Evolutionary conservation across 108 stramenopile species (phyloP).

Genomic region (Skeletonema grethae): DNA sequence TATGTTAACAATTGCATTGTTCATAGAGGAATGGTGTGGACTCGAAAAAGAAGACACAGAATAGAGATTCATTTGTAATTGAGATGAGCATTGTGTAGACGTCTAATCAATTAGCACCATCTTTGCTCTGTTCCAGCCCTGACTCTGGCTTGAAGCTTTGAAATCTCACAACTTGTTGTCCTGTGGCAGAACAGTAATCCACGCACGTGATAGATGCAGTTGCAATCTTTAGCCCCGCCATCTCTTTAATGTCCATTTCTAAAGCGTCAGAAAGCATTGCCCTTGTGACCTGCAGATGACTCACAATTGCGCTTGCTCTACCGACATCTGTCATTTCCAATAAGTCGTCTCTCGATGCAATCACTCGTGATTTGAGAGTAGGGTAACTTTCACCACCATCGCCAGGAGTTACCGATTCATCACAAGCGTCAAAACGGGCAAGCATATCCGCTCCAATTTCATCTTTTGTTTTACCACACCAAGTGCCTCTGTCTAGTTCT

Average conservation of each 20-base stretch:
- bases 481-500: constrained; percentile 78
- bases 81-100: neutral
- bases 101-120: constrained; percentile 73
- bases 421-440: constrained; percentile 82
- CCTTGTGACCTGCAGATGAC: constrained; percentile 89
- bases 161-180: constrained; percentile 70
- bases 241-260: constrained; percentile 67
- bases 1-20: constrained; percentile 21
- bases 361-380: constrained; percentile 67
- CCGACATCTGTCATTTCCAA: constrained; percentile 59
- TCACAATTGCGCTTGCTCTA: constrained; percentile 71
- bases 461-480: constrained; percentile 70
- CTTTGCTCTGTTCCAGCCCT: constrained; percentile 64
- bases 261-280: constrained; percentile 79
- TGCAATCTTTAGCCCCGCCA: constrained; percentile 71
- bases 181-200: constrained; percentile 65
- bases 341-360: constrained; percentile 66
- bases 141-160: constrained; percentile 86
- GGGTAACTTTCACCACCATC: constrained; percentile 84
- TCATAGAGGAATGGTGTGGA: constrained; percentile 32
- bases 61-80: neutral
- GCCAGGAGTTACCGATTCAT: constrained; percentile 79
- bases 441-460: constrained; percentile 78
- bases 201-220: constrained; percentile 87
- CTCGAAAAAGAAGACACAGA: constrained; percentile 10